Evolutionary conservation across 192 early-diverging fungal genomes (phyloP).

Genomic region (Entomortierella beljakovae): DNA sequence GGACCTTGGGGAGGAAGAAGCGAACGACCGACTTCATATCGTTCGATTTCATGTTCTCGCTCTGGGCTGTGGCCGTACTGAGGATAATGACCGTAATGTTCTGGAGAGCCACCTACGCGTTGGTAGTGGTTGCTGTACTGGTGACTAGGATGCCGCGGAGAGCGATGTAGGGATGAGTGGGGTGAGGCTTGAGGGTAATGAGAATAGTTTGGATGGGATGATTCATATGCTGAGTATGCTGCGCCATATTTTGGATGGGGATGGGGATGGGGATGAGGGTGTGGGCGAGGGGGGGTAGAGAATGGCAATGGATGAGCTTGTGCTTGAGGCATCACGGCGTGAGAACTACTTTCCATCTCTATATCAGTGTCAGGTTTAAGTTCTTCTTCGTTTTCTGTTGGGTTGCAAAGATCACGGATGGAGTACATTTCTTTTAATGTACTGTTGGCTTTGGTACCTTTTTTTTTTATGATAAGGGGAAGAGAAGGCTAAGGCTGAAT

Average conservation of each 20-base stretch:
- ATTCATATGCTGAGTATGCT: background rate
- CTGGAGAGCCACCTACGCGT: background rate
- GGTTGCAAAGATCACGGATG: constrained; percentile 3
- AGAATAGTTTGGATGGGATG: background rate
- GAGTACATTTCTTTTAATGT: constrained; percentile 4
- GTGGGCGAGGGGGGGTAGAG: background rate
- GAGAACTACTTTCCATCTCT: background rate
- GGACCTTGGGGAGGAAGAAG: background rate
- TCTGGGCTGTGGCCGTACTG: background rate
- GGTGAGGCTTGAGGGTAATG: background rate
- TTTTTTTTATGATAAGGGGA: no score
- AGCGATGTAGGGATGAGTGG: no score
- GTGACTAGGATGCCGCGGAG: background rate
- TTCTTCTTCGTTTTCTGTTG: background rate
- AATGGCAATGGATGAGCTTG: background rate
- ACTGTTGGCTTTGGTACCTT: no score
- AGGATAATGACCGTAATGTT: background rate
- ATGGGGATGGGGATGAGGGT: background rate
- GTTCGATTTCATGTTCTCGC: background rate
- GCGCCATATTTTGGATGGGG: background rate
- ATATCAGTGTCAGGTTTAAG: background rate
- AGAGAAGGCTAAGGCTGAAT: no score
- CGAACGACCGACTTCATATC: background rate
- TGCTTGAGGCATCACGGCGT: background rate
- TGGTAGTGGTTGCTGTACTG: background rate